Evolutionary conservation across 257 asterid genomes (phyloP).

Genomic region (Paraleonurus japonicus): DNA sequence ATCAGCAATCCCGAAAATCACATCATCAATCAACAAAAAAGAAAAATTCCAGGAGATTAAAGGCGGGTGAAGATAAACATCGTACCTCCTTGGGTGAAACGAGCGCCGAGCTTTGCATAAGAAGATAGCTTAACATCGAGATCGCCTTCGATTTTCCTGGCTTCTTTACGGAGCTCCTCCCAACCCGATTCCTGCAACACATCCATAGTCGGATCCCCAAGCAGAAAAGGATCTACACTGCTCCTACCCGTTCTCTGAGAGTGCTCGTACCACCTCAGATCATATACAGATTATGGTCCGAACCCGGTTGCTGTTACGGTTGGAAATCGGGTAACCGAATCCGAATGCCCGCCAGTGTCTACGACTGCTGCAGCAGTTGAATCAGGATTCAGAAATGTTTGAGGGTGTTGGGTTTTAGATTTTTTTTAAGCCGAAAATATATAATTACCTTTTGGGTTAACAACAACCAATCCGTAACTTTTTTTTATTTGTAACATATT

Average conservation of each 20-base stretch:
- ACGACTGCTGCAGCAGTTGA: conserved; percentile 29
- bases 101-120: conserved; percentile 90
- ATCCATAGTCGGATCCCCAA: conserved; percentile 62
- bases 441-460: no score
- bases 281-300: not conserved
- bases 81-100: conserved; percentile 78
- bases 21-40: not conserved
- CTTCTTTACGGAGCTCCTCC: conserved; percentile 97
- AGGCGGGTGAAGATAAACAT: conserved; percentile 2
- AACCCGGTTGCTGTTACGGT: conserved; percentile 23
- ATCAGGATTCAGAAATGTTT: conserved; percentile 11
- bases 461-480: no score
- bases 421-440: not conserved
- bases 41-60: conserved; percentile 7
- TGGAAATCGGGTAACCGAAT: conserved; percentile 21
- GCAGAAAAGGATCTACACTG: conserved; percentile 32
- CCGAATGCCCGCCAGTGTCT: conserved; percentile 22
- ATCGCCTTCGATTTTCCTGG: conserved; percentile 95
- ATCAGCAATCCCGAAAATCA: conserved; percentile 13
- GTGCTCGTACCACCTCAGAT: not conserved
- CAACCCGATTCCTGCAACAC: conserved; percentile 88
- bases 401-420: conserved; percentile 20
- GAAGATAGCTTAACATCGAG: conserved; percentile 97
- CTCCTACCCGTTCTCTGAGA: conserved; percentile 31
- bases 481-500: no score